A percentile compares a stretch with the other conserved stretches of the same genome.
Evolutionary conservation across 371 early-diverging fungal species (phyloP).

Genomic region (Mortierella sp.): DNA sequence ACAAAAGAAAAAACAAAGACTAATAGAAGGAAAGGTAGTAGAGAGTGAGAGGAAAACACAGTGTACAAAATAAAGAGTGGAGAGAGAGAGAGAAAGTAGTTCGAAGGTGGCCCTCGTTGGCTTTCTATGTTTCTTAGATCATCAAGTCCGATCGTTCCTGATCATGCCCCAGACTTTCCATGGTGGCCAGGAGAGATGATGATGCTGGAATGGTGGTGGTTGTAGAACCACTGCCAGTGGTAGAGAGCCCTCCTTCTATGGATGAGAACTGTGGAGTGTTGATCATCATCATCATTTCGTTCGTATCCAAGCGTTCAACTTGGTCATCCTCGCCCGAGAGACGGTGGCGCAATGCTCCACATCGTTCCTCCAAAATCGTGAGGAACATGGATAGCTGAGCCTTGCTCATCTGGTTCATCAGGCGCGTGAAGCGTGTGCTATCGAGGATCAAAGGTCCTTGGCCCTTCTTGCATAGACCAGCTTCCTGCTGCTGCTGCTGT

Average conservation of each 20-base stretch:
- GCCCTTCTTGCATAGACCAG: constrained; percentile 8
- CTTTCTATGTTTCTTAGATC: constrained; percentile 13
- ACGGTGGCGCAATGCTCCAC: constrained; percentile 50
- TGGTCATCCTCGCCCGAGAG: constrained; percentile 48
- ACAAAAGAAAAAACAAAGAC: no score
- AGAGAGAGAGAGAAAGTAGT: neutral
- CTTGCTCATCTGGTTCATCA: constrained; percentile 54
- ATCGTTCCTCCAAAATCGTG: constrained; percentile 50
- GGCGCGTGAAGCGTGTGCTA: constrained; percentile 44
- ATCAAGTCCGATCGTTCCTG: constrained; percentile 20
- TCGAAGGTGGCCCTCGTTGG: neutral
- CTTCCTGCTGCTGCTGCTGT: constrained; percentile 12
- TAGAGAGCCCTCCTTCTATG: constrained; percentile 22
- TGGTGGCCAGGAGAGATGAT: neutral
- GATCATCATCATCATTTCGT: constrained; percentile 52
- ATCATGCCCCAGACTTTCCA: constrained; percentile 14
- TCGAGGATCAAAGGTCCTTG: constrained; percentile 44
- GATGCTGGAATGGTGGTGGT: constrained; percentile 2
- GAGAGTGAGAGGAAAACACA: no score
- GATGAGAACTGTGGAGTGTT: constrained; percentile 32
- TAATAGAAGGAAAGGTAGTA: no score
- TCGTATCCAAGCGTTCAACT: constrained; percentile 31
- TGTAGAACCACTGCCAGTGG: neutral
- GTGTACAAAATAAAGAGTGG: neutral
- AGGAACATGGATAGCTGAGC: constrained; percentile 50